Evolutionary conservation across 352 stramenopile species (phyloP).

Genomic region (Phytophthora sojae): DNA sequence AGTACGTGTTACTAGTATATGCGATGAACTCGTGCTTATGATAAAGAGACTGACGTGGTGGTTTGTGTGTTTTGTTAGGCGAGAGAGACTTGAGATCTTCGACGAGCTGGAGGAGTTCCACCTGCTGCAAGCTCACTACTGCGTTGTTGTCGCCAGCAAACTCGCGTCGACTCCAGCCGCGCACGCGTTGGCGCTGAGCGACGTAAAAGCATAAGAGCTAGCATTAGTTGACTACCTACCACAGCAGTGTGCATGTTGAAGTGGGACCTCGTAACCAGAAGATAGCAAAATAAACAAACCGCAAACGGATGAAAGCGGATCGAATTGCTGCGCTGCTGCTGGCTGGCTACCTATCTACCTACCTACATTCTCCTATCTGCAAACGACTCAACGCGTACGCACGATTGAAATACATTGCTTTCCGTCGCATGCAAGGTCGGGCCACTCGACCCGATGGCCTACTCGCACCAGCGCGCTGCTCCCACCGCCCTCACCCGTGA

Average conservation of each 20-base stretch:
- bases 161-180: conserved; percentile 34
- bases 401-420: conserved; percentile 30
- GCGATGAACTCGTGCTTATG: neutral
- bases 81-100: conserved; percentile 91
- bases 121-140: conserved; percentile 93
- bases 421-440: conserved; percentile 23
- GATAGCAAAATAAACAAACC: conserved; percentile 22
- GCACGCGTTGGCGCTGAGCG: conserved; percentile 39
- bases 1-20: conserved; percentile 48
- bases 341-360: conserved; percentile 39
- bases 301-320: conserved; percentile 36
- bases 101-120: conserved; percentile 94
- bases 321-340: conserved; percentile 36
- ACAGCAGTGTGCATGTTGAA: conserved; percentile 6
- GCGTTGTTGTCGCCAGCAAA: conserved; percentile 84
- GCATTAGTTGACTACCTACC: conserved; percentile 5
- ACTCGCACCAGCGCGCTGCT: conserved; percentile 23
- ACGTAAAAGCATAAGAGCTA: conserved; percentile 18
- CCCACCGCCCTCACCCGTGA: conserved; percentile 17
- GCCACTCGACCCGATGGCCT: conserved; percentile 19
- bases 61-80: conserved; percentile 39
- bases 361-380: conserved; percentile 31
- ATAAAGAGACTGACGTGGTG: conserved; percentile 6
- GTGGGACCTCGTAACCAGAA: neutral
- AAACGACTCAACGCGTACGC: conserved; percentile 27